These are phyloP conservation scores for Xanthoparmelia taractica DNA, from an alignment of 495 filamentous ascomycete genomes.

Conservation along the genomic window DNA sequence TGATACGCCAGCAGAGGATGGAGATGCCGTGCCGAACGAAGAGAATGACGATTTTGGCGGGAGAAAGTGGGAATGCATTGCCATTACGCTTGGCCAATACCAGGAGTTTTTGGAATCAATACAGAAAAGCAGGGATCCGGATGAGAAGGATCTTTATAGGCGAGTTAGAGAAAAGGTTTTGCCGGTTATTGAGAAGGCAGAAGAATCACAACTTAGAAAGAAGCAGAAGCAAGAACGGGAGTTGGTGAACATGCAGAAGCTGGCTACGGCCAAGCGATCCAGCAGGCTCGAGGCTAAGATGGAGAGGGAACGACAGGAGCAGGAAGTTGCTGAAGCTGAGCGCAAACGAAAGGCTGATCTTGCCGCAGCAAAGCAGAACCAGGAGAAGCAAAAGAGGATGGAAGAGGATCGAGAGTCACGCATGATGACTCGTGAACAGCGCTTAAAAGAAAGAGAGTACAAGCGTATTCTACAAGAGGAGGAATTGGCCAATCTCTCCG, in stretches of 20 bases:
- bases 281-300: constrained; percentile 75
- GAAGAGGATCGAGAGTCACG: constrained; percentile 75
- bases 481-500: constrained; percentile 68
- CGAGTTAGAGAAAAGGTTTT: constrained; percentile 66
- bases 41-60: constrained; percentile 54
- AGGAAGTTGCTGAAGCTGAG: constrained; percentile 63
- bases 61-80: constrained; percentile 87
- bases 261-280: constrained; percentile 90
- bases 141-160: constrained; percentile 69
- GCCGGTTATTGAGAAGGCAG: constrained; percentile 74
- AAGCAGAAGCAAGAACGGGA: constrained; percentile 68
- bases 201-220: constrained; percentile 66
- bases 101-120: constrained; percentile 62
- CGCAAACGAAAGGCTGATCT: constrained; percentile 60
- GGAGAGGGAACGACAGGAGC: constrained; percentile 67
- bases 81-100: constrained; percentile 70
- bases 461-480: constrained; percentile 76
- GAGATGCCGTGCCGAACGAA: constrained; percentile 31
- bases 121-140: constrained; percentile 62
- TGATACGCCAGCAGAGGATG: constrained; percentile 33
- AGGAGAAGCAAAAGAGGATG: constrained; percentile 58
- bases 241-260: constrained; percentile 65
- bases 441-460: constrained; percentile 72
- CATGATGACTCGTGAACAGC: constrained; percentile 75
- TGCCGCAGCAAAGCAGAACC: constrained; percentile 55